phyloP scores from a whole-genome alignment of 75 land plant genomes.

The Pinus taeda region DNA sequence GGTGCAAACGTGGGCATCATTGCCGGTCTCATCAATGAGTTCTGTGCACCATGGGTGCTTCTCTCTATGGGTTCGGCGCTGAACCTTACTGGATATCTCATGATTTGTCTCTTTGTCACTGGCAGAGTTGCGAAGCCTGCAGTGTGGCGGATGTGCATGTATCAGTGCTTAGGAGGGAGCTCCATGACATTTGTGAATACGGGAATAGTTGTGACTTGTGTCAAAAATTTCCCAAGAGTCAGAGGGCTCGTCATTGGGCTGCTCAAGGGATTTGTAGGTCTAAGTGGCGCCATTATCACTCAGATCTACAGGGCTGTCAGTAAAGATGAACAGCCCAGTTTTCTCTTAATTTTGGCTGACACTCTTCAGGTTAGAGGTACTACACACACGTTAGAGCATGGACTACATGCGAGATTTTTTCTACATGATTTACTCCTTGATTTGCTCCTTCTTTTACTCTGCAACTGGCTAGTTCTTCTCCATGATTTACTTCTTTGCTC shows the following conservation, averaged over 20 bases:
- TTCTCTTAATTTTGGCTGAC: slow-evolving; percentile 22
- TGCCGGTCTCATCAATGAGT: slow-evolving; percentile 26
- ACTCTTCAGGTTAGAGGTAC: too few species aligned
- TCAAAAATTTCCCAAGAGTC: slow-evolving; percentile 33
- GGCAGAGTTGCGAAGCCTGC: slow-evolving; percentile 16
- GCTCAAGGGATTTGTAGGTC: slow-evolving; percentile 39
- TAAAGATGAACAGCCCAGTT: neutral
- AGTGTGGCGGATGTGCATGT: slow-evolving; percentile 43
- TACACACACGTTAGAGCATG: too few species aligned
- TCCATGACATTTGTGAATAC: slow-evolving; percentile 37
- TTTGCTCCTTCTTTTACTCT: too few species aligned
- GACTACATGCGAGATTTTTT: too few species aligned
- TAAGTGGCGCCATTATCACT: slow-evolving; percentile 32
- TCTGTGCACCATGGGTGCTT: slow-evolving; percentile 30
- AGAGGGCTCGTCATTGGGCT: slow-evolving; percentile 38
- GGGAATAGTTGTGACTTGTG: slow-evolving; percentile 29
- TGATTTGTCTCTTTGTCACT: slow-evolving; percentile 43
- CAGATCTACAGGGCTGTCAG: slow-evolving; percentile 25
- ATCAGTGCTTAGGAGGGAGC: slow-evolving; percentile 28
- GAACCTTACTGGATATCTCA: slow-evolving; percentile 23
- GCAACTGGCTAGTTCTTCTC: too few species aligned
- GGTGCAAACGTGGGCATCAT: slow-evolving; percentile 36
- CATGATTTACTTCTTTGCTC: too few species aligned
- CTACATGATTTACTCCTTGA: too few species aligned
- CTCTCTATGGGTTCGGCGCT: slow-evolving; percentile 24